Base-by-base conservation (phyloP, 1,284 basidiomycete species). In the Cryptococcus sp. region DNA sequence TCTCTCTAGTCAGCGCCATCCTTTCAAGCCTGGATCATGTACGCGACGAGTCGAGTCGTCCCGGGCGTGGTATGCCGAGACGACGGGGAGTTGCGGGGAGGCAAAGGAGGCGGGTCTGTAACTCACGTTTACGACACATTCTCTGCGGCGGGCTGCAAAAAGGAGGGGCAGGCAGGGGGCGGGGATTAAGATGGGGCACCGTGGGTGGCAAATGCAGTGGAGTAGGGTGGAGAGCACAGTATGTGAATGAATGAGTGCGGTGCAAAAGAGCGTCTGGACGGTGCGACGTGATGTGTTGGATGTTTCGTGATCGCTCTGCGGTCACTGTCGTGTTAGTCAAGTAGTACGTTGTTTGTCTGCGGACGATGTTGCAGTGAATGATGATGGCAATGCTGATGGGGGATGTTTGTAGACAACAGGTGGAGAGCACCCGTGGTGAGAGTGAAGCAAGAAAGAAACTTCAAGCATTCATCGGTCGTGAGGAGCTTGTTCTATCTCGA, bases 81-180 rank as follows among this genome's bases (percentile, higher is more conserved):
- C 49, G 33, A 33, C 28, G 33, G 46, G 46, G 16, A 47, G 24
- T 13, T 47, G 23, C 12, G 49, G 20, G 13, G n/a, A 18, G 23
- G 28, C 12, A 51, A 51, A 51, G 49, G 49, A 51, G 12, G 43
- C 21, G 43, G 12, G 28, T 11, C 3, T 44, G 28, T 45, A 13
- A 51, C 49, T 51, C 49, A 51, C 49, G 38, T 42, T 16, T 42
- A 23, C 38, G 38, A 40, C 28, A 42, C 49, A 51, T 51, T 40
- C 23, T 47, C 23, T 18, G 46, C 33, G 23, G 20, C 23, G 23
- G 46, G 23, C 28, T 42, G 36, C 21, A 9, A 9, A 42, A 51
- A 39, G 49, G 40, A 39, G 7, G 16, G 20, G 46, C 16, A 28
- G 20, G 46, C 16, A 20, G 33, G 35, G 16, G 38, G 18, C 16